phyloP scores from a whole-genome alignment of 2,329 filamentous ascomycete species.

The Aspergillus unguis region DNA sequence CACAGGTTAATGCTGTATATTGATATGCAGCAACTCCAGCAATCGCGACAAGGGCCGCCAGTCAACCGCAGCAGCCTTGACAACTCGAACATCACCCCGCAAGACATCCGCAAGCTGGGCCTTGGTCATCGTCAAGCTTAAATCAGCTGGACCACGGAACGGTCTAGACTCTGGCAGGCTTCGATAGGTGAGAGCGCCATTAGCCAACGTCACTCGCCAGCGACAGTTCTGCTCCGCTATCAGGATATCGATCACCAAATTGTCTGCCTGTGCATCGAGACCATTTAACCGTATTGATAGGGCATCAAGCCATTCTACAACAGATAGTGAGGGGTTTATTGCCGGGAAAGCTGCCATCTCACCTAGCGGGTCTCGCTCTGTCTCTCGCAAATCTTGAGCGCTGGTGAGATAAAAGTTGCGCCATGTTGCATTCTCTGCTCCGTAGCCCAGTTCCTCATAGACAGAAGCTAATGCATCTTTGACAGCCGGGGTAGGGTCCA shows the following conservation, averaged over 20 bases:
- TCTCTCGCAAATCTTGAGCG: slow-evolving; percentile 25
- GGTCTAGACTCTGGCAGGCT: not conserved
- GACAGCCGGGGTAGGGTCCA: slow-evolving; percentile 18
- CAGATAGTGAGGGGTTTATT: too few species aligned
- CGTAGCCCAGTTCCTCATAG: slow-evolving; percentile 36
- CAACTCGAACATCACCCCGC: not conserved
- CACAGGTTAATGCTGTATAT: too few species aligned
- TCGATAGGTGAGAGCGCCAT: slow-evolving; percentile 17
- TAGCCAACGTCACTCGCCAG: slow-evolving; percentile 11
- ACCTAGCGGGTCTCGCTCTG: not conserved
- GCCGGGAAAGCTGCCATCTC: slow-evolving; percentile 2
- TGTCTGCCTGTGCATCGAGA: too few species aligned
- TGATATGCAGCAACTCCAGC: too few species aligned
- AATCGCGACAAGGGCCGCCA: too few species aligned
- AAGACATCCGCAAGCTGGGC: not conserved
- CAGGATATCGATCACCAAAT: too few species aligned
- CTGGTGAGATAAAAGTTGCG: slow-evolving; percentile 41
- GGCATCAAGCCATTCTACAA: too few species aligned
- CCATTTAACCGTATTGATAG: too few species aligned
- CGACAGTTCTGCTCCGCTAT: too few species aligned
- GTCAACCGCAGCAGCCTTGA: too few species aligned
- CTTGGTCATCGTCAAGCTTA: not conserved
- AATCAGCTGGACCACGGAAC: not conserved
- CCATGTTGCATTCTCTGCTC: slow-evolving; percentile 43
- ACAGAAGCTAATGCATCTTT: slow-evolving; percentile 25